These are phyloP conservation scores for Leccinum incarnatum DNA, from an alignment of 768 basidiomycete species.

Conservation along the genomic window DNA sequence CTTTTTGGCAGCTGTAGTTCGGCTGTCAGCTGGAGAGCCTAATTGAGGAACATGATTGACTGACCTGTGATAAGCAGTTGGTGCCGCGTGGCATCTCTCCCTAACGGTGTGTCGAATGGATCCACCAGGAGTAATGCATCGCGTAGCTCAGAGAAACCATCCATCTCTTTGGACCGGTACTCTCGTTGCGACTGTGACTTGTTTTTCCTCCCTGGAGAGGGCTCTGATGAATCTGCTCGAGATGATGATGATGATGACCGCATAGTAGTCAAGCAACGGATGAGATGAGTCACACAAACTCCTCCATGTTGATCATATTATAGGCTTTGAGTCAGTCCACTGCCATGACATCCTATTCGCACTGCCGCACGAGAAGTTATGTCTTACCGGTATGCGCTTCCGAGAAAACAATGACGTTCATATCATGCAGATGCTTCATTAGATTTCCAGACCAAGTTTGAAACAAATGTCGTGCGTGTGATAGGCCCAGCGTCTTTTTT, in stretches of 20 bases:
- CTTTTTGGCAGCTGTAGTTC: constrained; percentile 45
- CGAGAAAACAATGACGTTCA: neutral
- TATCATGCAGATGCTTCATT: neutral
- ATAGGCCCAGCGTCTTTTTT: neutral
- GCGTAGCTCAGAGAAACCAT: constrained; percentile 32
- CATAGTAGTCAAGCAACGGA: constrained; percentile 12
- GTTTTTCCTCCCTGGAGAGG: constrained; percentile 15
- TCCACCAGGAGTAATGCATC: constrained; percentile 23
- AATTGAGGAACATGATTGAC: neutral
- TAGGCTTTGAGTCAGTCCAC: constrained; percentile 3
- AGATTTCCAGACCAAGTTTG: neutral
- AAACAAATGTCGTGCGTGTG: neutral
- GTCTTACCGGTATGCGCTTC: neutral
- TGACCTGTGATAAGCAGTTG: constrained; percentile 27
- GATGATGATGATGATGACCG: constrained; percentile 15
- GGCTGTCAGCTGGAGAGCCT: constrained; percentile 2
- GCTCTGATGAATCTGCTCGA: constrained; percentile 3
- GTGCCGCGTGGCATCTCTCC: constrained; percentile 29
- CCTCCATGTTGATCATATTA: constrained; percentile 11
- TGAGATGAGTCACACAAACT: constrained; percentile 10
- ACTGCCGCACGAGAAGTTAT: constrained; percentile 1
- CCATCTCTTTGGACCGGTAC: constrained; percentile 31
- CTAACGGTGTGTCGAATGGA: constrained; percentile 24
- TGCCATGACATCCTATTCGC: constrained; percentile 1
- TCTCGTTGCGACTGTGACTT: constrained; percentile 28